Evolutionary conservation across 345 rosid species (phyloP).

Genomic region (Arabis alpina): DNA sequence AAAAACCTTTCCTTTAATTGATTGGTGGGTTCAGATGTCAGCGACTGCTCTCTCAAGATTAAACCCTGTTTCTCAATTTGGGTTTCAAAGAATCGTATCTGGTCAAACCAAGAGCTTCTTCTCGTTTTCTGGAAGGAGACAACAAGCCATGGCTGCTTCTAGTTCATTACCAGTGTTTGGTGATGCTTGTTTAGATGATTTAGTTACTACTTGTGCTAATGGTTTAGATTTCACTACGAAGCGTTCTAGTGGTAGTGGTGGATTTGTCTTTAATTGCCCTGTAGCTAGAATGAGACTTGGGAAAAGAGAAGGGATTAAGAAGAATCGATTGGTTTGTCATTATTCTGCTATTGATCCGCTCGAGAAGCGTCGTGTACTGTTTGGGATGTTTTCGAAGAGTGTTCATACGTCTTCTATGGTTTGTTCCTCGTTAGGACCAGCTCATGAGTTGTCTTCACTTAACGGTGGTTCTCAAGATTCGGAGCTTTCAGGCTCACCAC

Average conservation of each 20-base stretch:
- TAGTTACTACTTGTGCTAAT: conserved; percentile 55
- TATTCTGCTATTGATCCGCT: conserved; percentile 46
- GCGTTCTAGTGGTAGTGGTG: conserved; percentile 52
- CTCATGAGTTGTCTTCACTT: conserved; percentile 59
- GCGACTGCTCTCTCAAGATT: conserved; percentile 55
- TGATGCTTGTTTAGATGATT: conserved; percentile 69
- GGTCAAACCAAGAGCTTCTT: conserved; percentile 33
- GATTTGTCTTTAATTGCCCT: conserved; percentile 48
- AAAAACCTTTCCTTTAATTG: conserved; percentile 6
- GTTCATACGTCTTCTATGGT: conserved; percentile 46
- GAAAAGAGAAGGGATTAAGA: conserved; percentile 39
- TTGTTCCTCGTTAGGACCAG: conserved; percentile 57
- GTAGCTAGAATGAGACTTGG: conserved; percentile 58
- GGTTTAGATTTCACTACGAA: conserved; percentile 56
- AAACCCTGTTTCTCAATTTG: conserved; percentile 49
- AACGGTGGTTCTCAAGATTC: conserved; percentile 62
- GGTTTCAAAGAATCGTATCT: conserved; percentile 45
- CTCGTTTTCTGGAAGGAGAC: conserved; percentile 39
- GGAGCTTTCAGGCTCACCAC: conserved; percentile 45
- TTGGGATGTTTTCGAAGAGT: conserved; percentile 48
- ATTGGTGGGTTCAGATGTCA: conserved; percentile 53
- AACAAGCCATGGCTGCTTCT: conserved; percentile 64
- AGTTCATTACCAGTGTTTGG: conserved; percentile 70
- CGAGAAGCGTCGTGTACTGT: conserved; percentile 37
- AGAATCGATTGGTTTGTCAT: conserved; percentile 51